These are phyloP conservation scores for Lizonia empirigonia DNA, from an alignment of 2,329 filamentous ascomycete genomes.

Conservation along the genomic window DNA sequence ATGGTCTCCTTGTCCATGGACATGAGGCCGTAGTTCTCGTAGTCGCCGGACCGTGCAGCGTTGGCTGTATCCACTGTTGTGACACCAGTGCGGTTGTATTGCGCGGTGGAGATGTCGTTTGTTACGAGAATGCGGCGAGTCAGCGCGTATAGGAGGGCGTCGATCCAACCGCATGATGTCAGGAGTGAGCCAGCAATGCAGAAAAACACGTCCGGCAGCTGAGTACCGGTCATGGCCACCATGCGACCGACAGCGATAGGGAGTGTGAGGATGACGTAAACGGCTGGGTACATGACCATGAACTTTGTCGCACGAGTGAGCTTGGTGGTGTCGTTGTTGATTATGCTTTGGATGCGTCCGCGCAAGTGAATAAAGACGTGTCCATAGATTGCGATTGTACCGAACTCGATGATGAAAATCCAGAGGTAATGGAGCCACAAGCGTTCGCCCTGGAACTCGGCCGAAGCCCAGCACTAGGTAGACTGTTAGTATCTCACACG, in stretches of 20 bases:
- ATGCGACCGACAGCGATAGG: constrained; percentile 61
- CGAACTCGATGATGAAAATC: constrained; percentile 61
- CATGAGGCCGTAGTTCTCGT: constrained; percentile 33
- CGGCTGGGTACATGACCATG: constrained; percentile 66
- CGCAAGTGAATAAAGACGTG: constrained; percentile 57
- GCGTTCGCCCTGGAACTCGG: constrained; percentile 51
- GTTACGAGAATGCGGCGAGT: constrained; percentile 50
- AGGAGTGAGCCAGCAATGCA: constrained; percentile 65
- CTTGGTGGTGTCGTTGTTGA: constrained; percentile 43
- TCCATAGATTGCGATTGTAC: constrained; percentile 56
- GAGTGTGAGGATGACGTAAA: constrained; percentile 69
- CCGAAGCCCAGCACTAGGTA: constrained; percentile 57
- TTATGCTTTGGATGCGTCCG: constrained; percentile 49
- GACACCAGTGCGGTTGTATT: constrained; percentile 31
- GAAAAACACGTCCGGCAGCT: constrained; percentile 61
- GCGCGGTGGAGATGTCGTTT: constrained; percentile 36
- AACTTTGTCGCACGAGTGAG: constrained; percentile 57
- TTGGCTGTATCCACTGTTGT: constrained; percentile 30
- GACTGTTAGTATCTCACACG: neutral
- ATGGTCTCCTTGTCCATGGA: constrained; percentile 39
- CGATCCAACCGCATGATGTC: constrained; percentile 53
- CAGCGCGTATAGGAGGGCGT: constrained; percentile 51
- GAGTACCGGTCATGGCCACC: constrained; percentile 44
- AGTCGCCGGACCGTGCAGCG: constrained; percentile 33
- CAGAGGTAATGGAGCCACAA: constrained; percentile 60